Evolutionary conservation across 768 basidiomycete genomes (phyloP).

Genomic region (Artomyces pyxidatus): DNA sequence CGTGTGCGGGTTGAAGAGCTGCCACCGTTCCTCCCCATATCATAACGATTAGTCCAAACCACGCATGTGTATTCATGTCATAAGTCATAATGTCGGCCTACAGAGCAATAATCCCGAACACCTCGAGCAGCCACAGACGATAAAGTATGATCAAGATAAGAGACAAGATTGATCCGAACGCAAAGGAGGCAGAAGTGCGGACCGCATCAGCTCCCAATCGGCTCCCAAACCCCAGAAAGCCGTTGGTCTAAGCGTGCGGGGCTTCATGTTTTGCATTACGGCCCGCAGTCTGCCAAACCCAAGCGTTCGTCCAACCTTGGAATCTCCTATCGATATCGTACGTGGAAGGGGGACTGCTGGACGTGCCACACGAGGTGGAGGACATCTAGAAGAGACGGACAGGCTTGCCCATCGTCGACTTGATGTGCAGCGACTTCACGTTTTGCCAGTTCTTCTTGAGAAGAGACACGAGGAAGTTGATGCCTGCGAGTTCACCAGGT

Average conservation of each 20-base stretch:
- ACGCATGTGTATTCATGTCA: not conserved
- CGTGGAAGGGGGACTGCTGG: not conserved
- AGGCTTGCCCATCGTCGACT: conserved; percentile 99
- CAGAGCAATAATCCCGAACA: not conserved
- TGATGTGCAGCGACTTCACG: conserved; percentile 97
- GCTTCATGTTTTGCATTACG: conserved; percentile 90
- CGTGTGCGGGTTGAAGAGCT: no score
- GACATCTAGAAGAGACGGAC: conserved; percentile 79
- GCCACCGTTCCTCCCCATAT: no score
- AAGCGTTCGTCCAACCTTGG: conserved; percentile 17
- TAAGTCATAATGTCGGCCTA: not conserved
- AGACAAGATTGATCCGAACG: not conserved
- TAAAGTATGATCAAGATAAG: not conserved
- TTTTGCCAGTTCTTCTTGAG: conserved; percentile 99
- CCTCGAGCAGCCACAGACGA: not conserved
- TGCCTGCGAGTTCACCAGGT: conserved; percentile 42
- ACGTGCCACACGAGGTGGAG: conserved; percentile 2
- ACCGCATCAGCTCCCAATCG: conserved; percentile 87
- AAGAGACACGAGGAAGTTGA: conserved; percentile 99
- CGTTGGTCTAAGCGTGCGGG: conserved; percentile 99
- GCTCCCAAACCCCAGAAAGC: conserved; percentile 50
- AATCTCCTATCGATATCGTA: conserved; percentile 11
- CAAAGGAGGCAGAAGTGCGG: conserved; percentile 15
- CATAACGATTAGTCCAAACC: no score
- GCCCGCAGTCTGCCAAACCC: conserved; percentile 18